Percentiles rank a stretch among this genome's conserved stretches.
Conservation (phyloP, 441 rosid genomes). For the Corymbia calophylla region DNA sequence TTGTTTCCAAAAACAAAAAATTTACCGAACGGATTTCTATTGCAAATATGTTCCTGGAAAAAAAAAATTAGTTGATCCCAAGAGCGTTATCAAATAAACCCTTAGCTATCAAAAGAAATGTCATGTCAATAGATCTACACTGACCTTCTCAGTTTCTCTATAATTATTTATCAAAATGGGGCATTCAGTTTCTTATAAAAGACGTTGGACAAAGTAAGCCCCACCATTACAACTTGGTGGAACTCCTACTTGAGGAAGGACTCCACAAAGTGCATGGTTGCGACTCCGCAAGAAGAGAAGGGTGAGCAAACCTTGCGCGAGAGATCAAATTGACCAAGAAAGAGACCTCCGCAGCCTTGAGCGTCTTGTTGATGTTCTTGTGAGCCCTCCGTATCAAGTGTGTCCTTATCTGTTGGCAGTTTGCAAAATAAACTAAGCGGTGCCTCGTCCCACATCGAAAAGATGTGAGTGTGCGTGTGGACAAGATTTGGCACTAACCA, state of each 20-base stretch:
- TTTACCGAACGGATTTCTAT: too few relatives aligned
- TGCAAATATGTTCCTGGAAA: too few relatives aligned
- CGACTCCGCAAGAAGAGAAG: background rate
- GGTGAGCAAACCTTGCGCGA: constrained; percentile 52
- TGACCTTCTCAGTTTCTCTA: background rate
- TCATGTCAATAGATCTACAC: background rate
- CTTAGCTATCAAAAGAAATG: background rate
- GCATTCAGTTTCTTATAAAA: background rate
- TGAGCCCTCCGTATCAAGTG: constrained; percentile 90
- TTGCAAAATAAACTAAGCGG: too few relatives aligned
- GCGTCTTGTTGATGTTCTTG: constrained; percentile 77
- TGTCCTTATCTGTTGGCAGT: constrained; percentile 49
- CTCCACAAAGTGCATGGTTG: background rate
- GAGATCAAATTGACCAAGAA: constrained; percentile 71
- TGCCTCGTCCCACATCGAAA: too few relatives aligned
- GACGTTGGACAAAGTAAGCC: background rate
- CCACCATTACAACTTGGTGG: background rate
- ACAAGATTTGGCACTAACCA: too few relatives aligned
- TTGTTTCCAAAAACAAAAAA: too few relatives aligned
- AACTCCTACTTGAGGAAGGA: background rate
- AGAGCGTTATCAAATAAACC: too few relatives aligned
- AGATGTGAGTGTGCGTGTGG: too few relatives aligned
- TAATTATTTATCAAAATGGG: background rate
- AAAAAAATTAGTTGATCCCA: too few relatives aligned
- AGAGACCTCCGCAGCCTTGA: constrained; percentile 62